phyloP scores from a whole-genome alignment of 306 rosid species.

The Corylus avellana region DNA sequence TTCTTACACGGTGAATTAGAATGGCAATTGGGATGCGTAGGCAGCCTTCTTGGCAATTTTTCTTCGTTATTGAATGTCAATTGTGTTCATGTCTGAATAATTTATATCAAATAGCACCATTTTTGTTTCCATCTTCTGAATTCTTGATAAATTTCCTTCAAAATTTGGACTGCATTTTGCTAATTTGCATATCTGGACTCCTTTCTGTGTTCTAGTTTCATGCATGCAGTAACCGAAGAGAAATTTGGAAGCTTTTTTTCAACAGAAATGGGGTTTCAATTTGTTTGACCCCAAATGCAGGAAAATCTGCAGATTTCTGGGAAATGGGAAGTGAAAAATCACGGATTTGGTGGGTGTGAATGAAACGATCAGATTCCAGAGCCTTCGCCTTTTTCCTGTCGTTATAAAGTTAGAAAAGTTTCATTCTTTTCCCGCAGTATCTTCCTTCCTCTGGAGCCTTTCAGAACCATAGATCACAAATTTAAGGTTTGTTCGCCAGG shows the following conservation, averaged over 20 bases:
- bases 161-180: neutral
- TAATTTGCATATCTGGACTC: neutral
- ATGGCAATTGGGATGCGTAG: slow-evolving; percentile 59
- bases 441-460: too few relatives aligned
- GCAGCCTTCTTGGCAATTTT: slow-evolving; percentile 36
- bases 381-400: neutral
- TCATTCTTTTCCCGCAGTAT: neutral
- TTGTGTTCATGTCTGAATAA: slow-evolving; percentile 41
- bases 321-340: neutral
- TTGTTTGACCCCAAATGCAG: neutral
- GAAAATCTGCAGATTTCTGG: neutral
- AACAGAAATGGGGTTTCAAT: neutral
- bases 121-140: slow-evolving; percentile 29
- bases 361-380: neutral
- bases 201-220: neutral
- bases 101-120: slow-evolving; percentile 31
- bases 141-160: neutral
- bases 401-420: neutral
- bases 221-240: neutral
- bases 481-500: too few relatives aligned
- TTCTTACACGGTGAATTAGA: slow-evolving; percentile 50
- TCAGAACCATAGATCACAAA: too few relatives aligned
- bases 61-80: slow-evolving; percentile 31
- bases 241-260: neutral
- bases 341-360: neutral